These are phyloP conservation scores for Candida michaelii DNA, from an alignment of 805 yeast species.

Conservation along the genomic window DNA sequence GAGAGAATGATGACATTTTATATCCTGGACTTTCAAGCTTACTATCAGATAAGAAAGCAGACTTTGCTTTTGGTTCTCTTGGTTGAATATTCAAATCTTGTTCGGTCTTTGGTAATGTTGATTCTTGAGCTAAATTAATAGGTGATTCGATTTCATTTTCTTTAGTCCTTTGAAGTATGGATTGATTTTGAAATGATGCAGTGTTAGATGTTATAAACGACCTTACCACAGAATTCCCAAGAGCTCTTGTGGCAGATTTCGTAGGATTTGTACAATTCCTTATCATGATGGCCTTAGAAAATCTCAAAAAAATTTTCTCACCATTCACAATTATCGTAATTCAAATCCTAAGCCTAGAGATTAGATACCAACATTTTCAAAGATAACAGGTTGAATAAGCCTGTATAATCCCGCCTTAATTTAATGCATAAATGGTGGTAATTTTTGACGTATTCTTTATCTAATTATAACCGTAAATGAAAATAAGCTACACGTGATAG, in stretches of 20 bases:
- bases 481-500: neutral
- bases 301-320: neutral
- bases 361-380: no score
- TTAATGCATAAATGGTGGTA: no score
- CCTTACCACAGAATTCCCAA: no score
- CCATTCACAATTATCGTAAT: conserved; percentile 1
- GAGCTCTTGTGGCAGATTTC: no score
- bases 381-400: no score
- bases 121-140: conserved; percentile 36
- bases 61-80: conserved; percentile 33
- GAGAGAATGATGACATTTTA: conserved; percentile 36
- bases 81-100: conserved; percentile 36
- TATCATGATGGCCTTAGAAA: neutral
- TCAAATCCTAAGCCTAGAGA: no score
- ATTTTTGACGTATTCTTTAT: no score
- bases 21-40: conserved; percentile 37
- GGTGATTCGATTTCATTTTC: conserved; percentile 26
- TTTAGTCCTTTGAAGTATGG: conserved; percentile 4
- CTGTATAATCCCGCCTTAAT: no score
- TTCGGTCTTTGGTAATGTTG: conserved; percentile 37
- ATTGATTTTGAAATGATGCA: neutral
- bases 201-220: neutral
- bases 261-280: neutral
- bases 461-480: no score
- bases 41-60: conserved; percentile 41